These are phyloP conservation scores for Acer campestre DNA, from an alignment of 345 rosid genomes.

Conservation along the genomic window DNA sequence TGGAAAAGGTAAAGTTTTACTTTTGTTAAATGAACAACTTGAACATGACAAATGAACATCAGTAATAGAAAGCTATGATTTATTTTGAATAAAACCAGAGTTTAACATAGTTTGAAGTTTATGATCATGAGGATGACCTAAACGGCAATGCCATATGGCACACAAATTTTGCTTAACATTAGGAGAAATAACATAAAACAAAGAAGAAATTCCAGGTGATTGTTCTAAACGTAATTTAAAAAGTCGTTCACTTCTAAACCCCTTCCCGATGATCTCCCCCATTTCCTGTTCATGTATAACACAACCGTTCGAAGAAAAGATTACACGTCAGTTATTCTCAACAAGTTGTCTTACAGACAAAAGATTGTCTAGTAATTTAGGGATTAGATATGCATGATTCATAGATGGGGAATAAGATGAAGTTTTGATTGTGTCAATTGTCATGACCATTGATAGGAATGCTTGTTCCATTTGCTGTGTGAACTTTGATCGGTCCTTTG, in stretches of 20 bases:
- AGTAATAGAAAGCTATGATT: neutral
- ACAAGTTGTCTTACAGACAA: too few relatives aligned
- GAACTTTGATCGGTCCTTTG: too few relatives aligned
- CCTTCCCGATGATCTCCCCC: neutral
- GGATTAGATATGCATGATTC: too few relatives aligned
- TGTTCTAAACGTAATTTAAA: too few relatives aligned
- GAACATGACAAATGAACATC: neutral
- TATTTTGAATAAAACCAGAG: neutral
- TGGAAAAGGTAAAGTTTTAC: constrained; percentile 7
- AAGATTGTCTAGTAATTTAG: too few relatives aligned
- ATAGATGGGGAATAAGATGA: too few relatives aligned
- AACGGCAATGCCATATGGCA: neutral
- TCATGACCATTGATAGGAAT: too few relatives aligned
- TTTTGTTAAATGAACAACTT: neutral
- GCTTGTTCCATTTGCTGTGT: too few relatives aligned
- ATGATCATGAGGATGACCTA: constrained; percentile 2
- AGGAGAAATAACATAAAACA: neutral
- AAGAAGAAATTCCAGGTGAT: neutral
- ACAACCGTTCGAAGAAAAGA: neutral
- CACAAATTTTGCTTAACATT: too few relatives aligned
- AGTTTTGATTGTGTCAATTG: too few relatives aligned
- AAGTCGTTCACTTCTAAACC: neutral
- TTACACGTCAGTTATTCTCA: too few relatives aligned
- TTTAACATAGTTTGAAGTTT: neutral
- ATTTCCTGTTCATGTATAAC: constrained; percentile 9